phyloP scores from a whole-genome alignment of 495 filamentous ascomycete species.

The Aspergillus bertholletiae region DNA sequence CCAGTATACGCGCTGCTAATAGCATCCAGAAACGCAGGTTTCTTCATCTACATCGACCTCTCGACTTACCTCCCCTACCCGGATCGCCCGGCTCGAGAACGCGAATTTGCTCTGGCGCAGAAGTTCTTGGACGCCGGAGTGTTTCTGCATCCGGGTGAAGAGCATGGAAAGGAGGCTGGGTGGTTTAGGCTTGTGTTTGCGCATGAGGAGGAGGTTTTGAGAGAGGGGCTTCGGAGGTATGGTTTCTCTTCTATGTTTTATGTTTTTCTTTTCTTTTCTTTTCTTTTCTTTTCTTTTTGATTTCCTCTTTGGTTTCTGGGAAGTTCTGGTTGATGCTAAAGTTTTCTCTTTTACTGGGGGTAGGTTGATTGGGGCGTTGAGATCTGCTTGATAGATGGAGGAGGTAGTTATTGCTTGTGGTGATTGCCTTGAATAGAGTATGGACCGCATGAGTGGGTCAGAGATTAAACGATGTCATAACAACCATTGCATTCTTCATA shows the following conservation, averaged over 20 bases:
- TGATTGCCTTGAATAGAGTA: too few species aligned
- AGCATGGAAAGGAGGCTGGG: slow-evolving; percentile 37
- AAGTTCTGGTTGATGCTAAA: neutral
- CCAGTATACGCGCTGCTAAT: neutral
- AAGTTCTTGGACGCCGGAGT: slow-evolving; percentile 39
- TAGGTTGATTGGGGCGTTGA: slow-evolving; percentile 1
- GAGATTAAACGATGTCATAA: neutral
- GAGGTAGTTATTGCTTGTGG: too few species aligned
- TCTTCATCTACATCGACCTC: slow-evolving; percentile 52
- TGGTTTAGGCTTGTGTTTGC: slow-evolving; percentile 49
- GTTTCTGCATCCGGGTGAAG: slow-evolving; percentile 40
- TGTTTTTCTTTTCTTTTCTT: neutral
- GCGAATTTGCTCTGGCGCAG: slow-evolving; percentile 33
- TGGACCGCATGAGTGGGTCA: too few species aligned
- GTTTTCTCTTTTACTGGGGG: neutral
- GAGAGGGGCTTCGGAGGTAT: slow-evolving; percentile 34
- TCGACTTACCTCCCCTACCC: slow-evolving; percentile 24
- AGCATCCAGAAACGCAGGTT: slow-evolving; percentile 42
- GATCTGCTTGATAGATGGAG: neutral
- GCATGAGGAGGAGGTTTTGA: slow-evolving; percentile 24
- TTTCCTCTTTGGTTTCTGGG: slow-evolving; percentile 1
- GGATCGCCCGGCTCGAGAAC: slow-evolving; percentile 5
- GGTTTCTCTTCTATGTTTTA: too few species aligned
- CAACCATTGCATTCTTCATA: slow-evolving; percentile 1
- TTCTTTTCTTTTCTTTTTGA: slow-evolving; percentile 23